These are phyloP conservation scores for Boehmeria nivea DNA, from an alignment of 306 rosid genomes.

Conservation along the genomic window DNA sequence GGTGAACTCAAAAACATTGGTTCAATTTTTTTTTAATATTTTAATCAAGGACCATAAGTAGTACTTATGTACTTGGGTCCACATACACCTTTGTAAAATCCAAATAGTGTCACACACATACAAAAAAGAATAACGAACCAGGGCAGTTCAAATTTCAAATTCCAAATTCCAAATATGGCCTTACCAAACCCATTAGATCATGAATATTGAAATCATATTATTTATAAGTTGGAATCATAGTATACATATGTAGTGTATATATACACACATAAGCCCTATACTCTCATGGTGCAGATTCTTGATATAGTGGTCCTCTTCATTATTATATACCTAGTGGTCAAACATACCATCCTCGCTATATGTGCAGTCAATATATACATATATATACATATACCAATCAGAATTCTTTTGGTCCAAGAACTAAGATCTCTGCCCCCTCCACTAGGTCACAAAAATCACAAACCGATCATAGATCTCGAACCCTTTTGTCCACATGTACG, in stretches of 20 bases:
- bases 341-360: constrained; percentile 52
- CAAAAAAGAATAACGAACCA: constrained; percentile 3
- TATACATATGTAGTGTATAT: no score
- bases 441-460: no score
- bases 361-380: constrained; percentile 46
- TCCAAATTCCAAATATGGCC: neutral
- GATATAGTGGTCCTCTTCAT: constrained; percentile 40
- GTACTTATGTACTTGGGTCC: neutral
- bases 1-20: constrained; percentile 1
- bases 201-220: no score
- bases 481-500: no score
- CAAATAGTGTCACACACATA: neutral
- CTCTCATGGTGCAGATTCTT: no score
- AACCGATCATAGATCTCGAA: no score
- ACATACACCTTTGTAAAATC: neutral
- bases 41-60: neutral
- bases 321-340: constrained; percentile 31
- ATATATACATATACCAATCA: no score
- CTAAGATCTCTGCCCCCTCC: no score
- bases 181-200: neutral
- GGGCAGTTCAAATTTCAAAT: constrained; percentile 23
- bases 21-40: neutral
- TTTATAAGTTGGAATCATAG: no score
- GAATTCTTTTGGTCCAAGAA: constrained; percentile 22
- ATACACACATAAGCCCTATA: no score